phyloP scores from a whole-genome alignment of 768 basidiomycete species.

The Agaricus subrufescens region DNA sequence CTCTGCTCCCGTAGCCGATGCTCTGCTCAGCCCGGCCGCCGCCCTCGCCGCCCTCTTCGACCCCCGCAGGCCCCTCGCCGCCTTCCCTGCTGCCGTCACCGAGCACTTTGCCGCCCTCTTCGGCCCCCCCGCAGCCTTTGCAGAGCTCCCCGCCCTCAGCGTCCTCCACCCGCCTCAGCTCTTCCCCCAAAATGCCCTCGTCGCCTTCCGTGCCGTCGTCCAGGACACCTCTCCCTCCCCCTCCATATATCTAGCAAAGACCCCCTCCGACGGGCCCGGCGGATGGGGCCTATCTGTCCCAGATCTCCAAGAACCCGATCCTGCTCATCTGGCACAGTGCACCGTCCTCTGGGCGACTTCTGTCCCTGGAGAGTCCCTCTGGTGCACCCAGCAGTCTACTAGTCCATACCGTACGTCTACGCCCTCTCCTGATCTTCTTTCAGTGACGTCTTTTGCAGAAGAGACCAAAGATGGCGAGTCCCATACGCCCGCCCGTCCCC shows the following conservation, averaged over 20 bases:
- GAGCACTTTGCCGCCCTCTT: conserved; percentile 45
- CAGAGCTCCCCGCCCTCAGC: conserved; percentile 48
- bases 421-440: no score
- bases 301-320: conserved; percentile 33
- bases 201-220: conserved; percentile 73
- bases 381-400: conserved; percentile 32
- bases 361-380: conserved; percentile 63
- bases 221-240: conserved; percentile 76
- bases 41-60: conserved; percentile 47
- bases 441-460: no score
- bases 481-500: conserved; percentile 25
- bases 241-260: conserved; percentile 63
- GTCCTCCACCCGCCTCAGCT: conserved; percentile 42
- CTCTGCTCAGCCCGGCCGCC: conserved; percentile 41
- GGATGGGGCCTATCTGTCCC: conserved; percentile 67
- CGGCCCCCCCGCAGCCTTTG: conserved; percentile 30
- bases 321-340: conserved; percentile 55
- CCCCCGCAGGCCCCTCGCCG: conserved; percentile 19
- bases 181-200: conserved; percentile 50
- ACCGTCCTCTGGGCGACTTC: conserved; percentile 68
- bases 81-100: conserved; percentile 39
- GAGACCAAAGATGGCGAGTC: conserved; percentile 10
- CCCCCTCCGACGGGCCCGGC: conserved; percentile 41
- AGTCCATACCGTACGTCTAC: neutral
- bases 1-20: conserved; percentile 40